phyloP scores from a whole-genome alignment of 108 stramenopile genomes.

The Thalassiosira profunda region DNA sequence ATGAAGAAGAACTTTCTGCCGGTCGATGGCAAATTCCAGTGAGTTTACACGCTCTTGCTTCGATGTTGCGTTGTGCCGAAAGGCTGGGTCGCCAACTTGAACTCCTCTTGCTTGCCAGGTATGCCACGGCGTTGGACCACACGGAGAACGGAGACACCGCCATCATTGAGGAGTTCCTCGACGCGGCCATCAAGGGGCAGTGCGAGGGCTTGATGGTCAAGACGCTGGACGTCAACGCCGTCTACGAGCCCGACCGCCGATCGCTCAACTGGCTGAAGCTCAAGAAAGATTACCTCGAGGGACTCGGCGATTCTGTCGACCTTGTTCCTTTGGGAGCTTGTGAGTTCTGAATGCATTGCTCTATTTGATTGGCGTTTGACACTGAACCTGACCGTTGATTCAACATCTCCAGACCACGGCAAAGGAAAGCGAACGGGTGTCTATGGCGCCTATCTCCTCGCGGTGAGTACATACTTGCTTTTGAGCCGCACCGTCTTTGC shows the following conservation, averaged over 20 bases:
- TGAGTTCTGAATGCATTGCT: slow-evolving; percentile 2
- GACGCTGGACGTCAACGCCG: slow-evolving; percentile 91
- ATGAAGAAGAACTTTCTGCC: slow-evolving; percentile 86
- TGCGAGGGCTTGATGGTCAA: slow-evolving; percentile 99
- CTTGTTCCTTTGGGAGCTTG: slow-evolving; percentile 98
- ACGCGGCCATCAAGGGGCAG: slow-evolving; percentile 96
- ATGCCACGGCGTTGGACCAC: slow-evolving; percentile 63
- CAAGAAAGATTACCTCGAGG: slow-evolving; percentile 99
- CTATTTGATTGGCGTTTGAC: slow-evolving; percentile 2
- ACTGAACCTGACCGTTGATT: too few species aligned
- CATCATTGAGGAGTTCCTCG: slow-evolving; percentile 93
- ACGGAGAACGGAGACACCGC: slow-evolving; percentile 86
- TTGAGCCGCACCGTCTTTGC: too few species aligned
- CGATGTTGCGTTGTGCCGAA: not conserved
- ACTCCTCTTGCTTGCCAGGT: too few species aligned
- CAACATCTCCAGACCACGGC: slow-evolving; percentile 66
- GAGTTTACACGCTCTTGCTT: slow-evolving; percentile 49
- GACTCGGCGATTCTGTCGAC: slow-evolving; percentile 98
- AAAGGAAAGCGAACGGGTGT: slow-evolving; percentile 95
- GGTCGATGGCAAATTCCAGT: slow-evolving; percentile 93
- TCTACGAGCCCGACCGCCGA: slow-evolving; percentile 96
- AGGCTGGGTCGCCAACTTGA: too few species aligned
- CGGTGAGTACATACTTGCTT: too few species aligned
- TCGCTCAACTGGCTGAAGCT: slow-evolving; percentile 99
- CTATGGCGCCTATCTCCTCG: slow-evolving; percentile 98